Percentiles rank a stretch among this genome's conserved stretches.
These are phyloP conservation scores for Claviceps africana DNA, from an alignment of 2,329 filamentous ascomycete genomes.

Conservation along the genomic window DNA sequence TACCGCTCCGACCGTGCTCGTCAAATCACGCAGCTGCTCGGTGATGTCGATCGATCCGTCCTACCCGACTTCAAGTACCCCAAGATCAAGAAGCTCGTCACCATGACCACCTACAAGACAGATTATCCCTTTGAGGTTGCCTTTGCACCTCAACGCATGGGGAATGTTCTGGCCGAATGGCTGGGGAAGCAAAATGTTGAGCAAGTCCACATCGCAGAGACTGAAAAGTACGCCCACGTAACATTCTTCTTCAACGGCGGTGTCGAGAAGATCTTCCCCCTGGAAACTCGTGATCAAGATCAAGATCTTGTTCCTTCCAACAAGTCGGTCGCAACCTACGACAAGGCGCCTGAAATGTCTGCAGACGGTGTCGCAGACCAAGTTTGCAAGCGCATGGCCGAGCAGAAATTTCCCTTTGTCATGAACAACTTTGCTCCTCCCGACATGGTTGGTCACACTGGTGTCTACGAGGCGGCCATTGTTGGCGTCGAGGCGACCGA, in stretches of 20 bases:
- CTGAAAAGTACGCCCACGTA: conserved; percentile 98
- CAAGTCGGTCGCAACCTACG: conserved; percentile 82
- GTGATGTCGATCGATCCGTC: conserved; percentile 82
- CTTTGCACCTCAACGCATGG: conserved; percentile 91
- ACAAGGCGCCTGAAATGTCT: conserved; percentile 90
- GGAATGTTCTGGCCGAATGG: conserved; percentile 96
- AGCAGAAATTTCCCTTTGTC: conserved; percentile 83
- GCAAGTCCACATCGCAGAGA: conserved; percentile 96
- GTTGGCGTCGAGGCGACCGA: conserved; percentile 76
- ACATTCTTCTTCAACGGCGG: conserved; percentile 99
- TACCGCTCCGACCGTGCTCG: conserved; percentile 96
- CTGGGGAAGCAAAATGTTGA: conserved; percentile 75
- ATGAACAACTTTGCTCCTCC: conserved; percentile 99
- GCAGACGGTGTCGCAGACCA: conserved; percentile 81
- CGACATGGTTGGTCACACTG: conserved; percentile 98
- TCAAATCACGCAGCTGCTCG: conserved; percentile 88
- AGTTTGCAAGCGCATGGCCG: conserved; percentile 71
- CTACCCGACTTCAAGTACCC: conserved; percentile 87
- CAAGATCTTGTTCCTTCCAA: conserved; percentile 74
- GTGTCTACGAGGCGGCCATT: conserved; percentile 89
- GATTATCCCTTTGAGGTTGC: conserved; percentile 88
- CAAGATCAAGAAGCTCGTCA: conserved; percentile 70
- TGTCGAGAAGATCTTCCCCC: conserved; percentile 88
- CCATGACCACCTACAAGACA: conserved; percentile 97
- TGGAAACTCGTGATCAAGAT: conserved; percentile 76